Percentiles rank a stretch among this genome's conserved stretches.
Conservation (phyloP, 768 basidiomycete species). For the Xanthoconium stramineum region DNA sequence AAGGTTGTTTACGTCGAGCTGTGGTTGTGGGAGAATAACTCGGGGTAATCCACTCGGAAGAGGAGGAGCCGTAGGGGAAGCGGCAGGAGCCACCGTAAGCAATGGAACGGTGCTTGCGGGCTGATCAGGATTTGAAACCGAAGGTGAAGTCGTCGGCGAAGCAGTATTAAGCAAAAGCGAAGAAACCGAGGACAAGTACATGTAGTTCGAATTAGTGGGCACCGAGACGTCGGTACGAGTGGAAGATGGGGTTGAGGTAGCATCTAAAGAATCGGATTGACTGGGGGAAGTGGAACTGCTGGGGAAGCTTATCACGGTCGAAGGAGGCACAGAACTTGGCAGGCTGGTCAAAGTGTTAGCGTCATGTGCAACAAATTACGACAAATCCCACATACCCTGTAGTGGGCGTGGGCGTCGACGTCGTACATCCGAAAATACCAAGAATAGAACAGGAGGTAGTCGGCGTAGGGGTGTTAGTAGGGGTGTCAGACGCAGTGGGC, state of each 20-base stretch:
- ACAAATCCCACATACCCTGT: conserved; percentile 11
- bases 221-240: conserved; percentile 8
- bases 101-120: conserved; percentile 29
- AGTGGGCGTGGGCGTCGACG: conserved; percentile 4
- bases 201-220: conserved; percentile 26
- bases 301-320: conserved; percentile 32
- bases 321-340: conserved; percentile 2
- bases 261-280: background rate
- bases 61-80: conserved; percentile 27
- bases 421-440: conserved; percentile 19
- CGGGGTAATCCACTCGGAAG: conserved; percentile 62
- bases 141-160: conserved; percentile 18
- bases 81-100: conserved; percentile 18
- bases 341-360: background rate
- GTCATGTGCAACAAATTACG: background rate
- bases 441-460: conserved; percentile 17
- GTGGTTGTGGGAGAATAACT: conserved; percentile 49
- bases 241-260: conserved; percentile 1
- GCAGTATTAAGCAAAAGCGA: conserved; percentile 32
- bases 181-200: conserved; percentile 33
- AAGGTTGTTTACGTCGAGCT: conserved; percentile 28
- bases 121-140: conserved; percentile 40
- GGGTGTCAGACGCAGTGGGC: background rate
- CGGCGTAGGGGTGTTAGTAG: background rate
- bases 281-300: conserved; percentile 8